A percentile compares a stretch with the other conserved stretches of the same genome.
Evolutionary conservation across 2,329 filamentous ascomycete genomes (phyloP).

Genomic region (Arthrobotrys sphaeroides): DNA sequence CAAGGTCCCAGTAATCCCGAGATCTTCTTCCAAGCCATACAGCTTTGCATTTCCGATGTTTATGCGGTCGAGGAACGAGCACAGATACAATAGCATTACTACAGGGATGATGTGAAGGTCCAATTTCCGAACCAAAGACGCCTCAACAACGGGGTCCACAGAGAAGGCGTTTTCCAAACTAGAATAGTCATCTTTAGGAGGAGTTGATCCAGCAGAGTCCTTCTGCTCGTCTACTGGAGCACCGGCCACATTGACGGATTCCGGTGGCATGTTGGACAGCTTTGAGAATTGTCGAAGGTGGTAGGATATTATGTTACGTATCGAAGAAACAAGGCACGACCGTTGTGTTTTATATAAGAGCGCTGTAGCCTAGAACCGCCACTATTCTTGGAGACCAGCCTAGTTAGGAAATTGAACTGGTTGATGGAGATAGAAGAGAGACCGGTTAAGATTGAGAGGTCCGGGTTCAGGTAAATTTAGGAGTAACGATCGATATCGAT

Average conservation of each 20-base stretch:
- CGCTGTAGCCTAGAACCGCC: no score
- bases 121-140: constrained; percentile 71
- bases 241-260: not conserved
- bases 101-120: constrained; percentile 73
- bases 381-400: no score
- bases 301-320: no score
- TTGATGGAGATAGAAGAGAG: no score
- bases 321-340: no score
- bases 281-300: not conserved
- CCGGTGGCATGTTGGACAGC: not conserved
- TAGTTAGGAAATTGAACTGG: no score
- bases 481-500: no score
- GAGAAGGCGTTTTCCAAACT: constrained; percentile 8
- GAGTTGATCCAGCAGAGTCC: not conserved
- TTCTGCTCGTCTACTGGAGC: constrained; percentile 8
- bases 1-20: constrained; percentile 67
- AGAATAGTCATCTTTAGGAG: constrained; percentile 10
- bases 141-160: constrained; percentile 60
- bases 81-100: constrained; percentile 75
- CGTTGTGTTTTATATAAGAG: no score
- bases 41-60: constrained; percentile 78
- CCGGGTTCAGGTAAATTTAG: no score
- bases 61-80: constrained; percentile 78
- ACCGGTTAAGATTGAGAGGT: no score
- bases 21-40: constrained; percentile 71